These are phyloP conservation scores for Xerocomus amazonicus DNA, from an alignment of 1,284 basidiomycete species.

Conservation along the genomic window DNA sequence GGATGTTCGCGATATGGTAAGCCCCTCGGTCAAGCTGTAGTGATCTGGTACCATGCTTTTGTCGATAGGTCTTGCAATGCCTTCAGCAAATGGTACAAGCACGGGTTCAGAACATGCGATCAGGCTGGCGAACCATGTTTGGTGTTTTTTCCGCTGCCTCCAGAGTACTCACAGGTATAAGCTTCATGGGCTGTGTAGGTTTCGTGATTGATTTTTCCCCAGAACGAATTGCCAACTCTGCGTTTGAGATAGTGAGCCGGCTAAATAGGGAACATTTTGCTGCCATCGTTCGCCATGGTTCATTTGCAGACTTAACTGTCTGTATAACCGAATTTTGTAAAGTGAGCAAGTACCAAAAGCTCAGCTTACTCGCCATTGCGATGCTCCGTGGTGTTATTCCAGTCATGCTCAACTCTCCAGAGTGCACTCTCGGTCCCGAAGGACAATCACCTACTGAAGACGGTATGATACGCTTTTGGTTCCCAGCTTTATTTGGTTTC, in stretches of 20 bases:
- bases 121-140: constrained; percentile 99
- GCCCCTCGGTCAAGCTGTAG: constrained; percentile 11
- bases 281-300: constrained; percentile 88
- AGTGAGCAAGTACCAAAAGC: constrained; percentile 98
- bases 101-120: constrained; percentile 91
- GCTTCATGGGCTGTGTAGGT: background rate
- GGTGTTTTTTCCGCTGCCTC: constrained; percentile 96
- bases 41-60: constrained; percentile 5
- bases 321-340: constrained; percentile 99
- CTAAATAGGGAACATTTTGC: constrained; percentile 90
- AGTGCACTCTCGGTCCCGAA: constrained; percentile 61
- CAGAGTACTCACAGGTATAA: constrained; percentile 81
- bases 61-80: constrained; percentile 84
- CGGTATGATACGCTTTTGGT: constrained; percentile 92
- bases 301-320: constrained; percentile 94
- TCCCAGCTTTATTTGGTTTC: constrained; percentile 93
- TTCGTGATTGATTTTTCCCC: constrained; percentile 7
- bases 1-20: constrained; percentile 95
- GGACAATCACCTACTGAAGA: constrained; percentile 37
- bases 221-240: constrained; percentile 92
- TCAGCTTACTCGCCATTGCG: constrained; percentile 93
- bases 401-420: constrained; percentile 84
- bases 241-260: constrained; percentile 94
- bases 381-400: constrained; percentile 93
- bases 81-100: constrained; percentile 99